Percentiles rank a stretch among this genome's conserved stretches.
These are phyloP conservation scores for Marchantia paleacea DNA, from an alignment of 225 moss, liverwort and hornwort species.

Conservation along the genomic window DNA sequence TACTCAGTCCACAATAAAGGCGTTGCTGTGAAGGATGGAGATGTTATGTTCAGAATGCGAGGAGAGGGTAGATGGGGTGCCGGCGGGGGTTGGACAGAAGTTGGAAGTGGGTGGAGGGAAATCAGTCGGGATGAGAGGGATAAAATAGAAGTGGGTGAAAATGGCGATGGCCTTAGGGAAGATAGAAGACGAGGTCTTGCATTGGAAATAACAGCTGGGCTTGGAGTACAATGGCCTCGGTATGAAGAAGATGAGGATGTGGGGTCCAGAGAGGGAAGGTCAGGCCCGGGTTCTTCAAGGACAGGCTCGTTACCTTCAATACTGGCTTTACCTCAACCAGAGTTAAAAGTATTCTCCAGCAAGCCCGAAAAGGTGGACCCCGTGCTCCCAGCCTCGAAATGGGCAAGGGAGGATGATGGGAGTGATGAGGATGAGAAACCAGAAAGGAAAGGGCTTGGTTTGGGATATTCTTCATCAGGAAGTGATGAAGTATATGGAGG, in stretches of 20 bases:
- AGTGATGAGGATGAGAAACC: constrained; percentile 85
- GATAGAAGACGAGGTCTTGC: constrained; percentile 43
- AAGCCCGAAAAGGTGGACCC: constrained; percentile 68
- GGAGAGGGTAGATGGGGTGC: constrained; percentile 59
- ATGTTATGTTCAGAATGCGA: constrained; percentile 49
- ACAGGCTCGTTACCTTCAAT: constrained; percentile 40
- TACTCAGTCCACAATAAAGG: constrained; percentile 49
- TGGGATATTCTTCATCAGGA: constrained; percentile 87
- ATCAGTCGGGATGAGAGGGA: constrained; percentile 71
- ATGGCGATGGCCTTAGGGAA: constrained; percentile 54
- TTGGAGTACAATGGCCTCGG: constrained; percentile 53
- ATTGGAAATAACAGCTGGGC: constrained; percentile 26
- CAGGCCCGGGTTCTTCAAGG: constrained; percentile 28
- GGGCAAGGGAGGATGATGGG: constrained; percentile 87
- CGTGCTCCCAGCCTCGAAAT: constrained; percentile 91
- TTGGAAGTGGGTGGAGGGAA: constrained; percentile 93
- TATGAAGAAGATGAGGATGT: constrained; percentile 62
- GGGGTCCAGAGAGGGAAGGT: constrained; percentile 32
- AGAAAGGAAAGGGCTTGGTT: constrained; percentile 70
- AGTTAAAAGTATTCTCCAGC: constrained; percentile 60
- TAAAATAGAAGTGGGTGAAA: constrained; percentile 48
- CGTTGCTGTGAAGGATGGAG: constrained; percentile 47
- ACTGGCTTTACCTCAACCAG: constrained; percentile 63
- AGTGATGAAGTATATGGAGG: constrained; percentile 75
- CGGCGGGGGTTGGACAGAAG: constrained; percentile 74